Evolutionary conservation across 805 yeast genomes (phyloP), one percentile per base, ranked within the genome.

Genomic region (Metschnikowia bowlesiae): DNA sequence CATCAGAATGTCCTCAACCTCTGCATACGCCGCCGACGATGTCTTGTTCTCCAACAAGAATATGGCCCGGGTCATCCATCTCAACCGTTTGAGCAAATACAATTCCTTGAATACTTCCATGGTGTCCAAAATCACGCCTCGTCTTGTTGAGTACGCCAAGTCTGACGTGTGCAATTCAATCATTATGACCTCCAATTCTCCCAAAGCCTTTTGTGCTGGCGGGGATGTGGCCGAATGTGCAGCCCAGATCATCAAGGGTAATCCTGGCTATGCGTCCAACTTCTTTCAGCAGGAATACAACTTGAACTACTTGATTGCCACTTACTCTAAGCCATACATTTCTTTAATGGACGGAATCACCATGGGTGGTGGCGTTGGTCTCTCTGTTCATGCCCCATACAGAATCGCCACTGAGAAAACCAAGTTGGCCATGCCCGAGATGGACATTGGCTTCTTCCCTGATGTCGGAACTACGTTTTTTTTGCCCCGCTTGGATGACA

Each of bases 341-440:
- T 75, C 96, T 0, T 62, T 89, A 36, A 84, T 87, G 82, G 85
- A 94, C 63, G 97, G 98, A 22, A 88, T 92, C 60, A 89, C 92
- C 29, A 89, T 94, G 96, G 99, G 98, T 49, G 98, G 98, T 47
- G 98, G 98, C 59, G 96, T 90, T 40, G 98, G 99, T 4, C 72
- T 94, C 41, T 78, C 92, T 0, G 85, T 89, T 39, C 98, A 94
- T 69, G 85, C 89, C 10, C 92, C 97, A 3, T 92, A 92, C 75
- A 82, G 98, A 63, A 73, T 94, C 36, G 96, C 95, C n/a, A 87
- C 96, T 39, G 97, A 92, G 61, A 79, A 81, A 60, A 91, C 98
- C 9, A 79, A 84, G 65, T 80, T 90, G 71, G 96, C 98, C 54
- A 94, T 94, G 99, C 98, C 99, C 8, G 98, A 94, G 70, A 87